Percentiles rank a stretch among this genome's conserved stretches.
Conservation (phyloP, 2,329 filamentous ascomycete species). For the Dothideomycetidae sp. region DNA sequence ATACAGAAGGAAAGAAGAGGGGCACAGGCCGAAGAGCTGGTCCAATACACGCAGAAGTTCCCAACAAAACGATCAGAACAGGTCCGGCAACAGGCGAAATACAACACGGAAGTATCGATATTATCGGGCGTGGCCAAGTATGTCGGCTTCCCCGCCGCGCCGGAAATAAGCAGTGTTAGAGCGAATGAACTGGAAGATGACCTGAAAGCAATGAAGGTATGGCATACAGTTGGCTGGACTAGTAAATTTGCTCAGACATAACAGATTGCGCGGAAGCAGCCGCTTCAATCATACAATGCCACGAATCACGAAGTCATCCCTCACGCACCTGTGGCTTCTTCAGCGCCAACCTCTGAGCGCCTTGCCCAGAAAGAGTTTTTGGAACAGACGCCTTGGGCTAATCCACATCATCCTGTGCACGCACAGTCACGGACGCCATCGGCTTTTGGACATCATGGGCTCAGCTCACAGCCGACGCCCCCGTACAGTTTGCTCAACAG, state of each 20-base stretch:
- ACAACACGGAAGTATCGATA: constrained; percentile 89
- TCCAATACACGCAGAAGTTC: constrained; percentile 71
- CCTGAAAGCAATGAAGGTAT: constrained; percentile 55
- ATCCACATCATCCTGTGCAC: constrained; percentile 44
- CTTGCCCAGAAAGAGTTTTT: constrained; percentile 57
- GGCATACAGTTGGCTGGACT: neutral
- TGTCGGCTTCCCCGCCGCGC: constrained; percentile 91
- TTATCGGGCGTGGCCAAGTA: constrained; percentile 86
- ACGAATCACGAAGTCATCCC: constrained; percentile 2
- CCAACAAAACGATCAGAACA: constrained; percentile 63
- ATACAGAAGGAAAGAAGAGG: constrained; percentile 80
- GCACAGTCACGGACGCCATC: constrained; percentile 12
- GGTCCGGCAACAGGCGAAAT: constrained; percentile 71
- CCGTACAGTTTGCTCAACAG: constrained; percentile 6
- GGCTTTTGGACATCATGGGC: constrained; percentile 9
- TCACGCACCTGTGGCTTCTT: constrained; percentile 4
- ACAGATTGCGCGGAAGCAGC: constrained; percentile 9
- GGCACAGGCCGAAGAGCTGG: constrained; percentile 60
- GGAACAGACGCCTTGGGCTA: constrained; percentile 84
- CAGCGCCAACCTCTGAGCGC: constrained; percentile 16
- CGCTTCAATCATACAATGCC: constrained; percentile 14
- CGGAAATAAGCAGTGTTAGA: constrained; percentile 60
- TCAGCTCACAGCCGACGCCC: constrained; percentile 10
- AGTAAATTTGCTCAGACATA: neutral
- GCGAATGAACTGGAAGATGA: constrained; percentile 69